Evolutionary conservation across 225 moss, liverwort and hornwort species (phyloP).

Genomic region (Takakia lepidozioides): DNA sequence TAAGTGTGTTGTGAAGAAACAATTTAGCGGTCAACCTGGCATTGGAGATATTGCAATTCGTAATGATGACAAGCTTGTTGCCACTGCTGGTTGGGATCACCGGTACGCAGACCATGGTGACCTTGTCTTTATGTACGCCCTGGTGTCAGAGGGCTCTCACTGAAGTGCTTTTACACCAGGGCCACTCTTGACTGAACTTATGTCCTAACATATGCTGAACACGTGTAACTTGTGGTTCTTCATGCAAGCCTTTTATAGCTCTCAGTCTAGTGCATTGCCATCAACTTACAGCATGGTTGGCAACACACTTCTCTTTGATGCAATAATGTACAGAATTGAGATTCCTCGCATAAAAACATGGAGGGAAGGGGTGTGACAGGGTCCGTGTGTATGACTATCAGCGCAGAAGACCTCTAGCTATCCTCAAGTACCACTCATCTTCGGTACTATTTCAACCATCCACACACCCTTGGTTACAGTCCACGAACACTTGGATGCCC

Average conservation of each 20-base stretch:
- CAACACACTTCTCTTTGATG: slow-evolving; percentile 1
- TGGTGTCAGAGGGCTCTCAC: too few species aligned
- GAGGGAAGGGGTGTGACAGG: slow-evolving; percentile 19
- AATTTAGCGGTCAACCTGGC: slow-evolving; percentile 60
- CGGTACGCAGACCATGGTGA: slow-evolving; percentile 26
- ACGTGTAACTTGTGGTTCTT: too few species aligned
- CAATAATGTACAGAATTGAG: neutral
- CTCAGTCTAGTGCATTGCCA: neutral
- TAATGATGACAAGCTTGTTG: slow-evolving; percentile 68
- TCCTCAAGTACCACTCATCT: slow-evolving; percentile 66
- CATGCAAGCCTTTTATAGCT: neutral
- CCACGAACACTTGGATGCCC: neutral
- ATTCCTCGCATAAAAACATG: neutral
- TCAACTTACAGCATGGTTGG: neutral
- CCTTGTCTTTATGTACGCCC: neutral
- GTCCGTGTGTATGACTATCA: slow-evolving; percentile 74
- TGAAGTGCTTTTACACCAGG: neutral
- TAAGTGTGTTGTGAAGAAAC: slow-evolving; percentile 43
- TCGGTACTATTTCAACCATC: neutral
- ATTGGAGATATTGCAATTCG: slow-evolving; percentile 73
- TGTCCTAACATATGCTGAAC: neutral
- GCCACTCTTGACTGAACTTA: neutral
- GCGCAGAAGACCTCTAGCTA: slow-evolving; percentile 60
- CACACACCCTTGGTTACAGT: too few species aligned
- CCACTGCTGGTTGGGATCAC: slow-evolving; percentile 93